Evolutionary conservation across 2,329 filamentous ascomycete genomes (phyloP).

Genomic region (Ascochyta koolunga): DNA sequence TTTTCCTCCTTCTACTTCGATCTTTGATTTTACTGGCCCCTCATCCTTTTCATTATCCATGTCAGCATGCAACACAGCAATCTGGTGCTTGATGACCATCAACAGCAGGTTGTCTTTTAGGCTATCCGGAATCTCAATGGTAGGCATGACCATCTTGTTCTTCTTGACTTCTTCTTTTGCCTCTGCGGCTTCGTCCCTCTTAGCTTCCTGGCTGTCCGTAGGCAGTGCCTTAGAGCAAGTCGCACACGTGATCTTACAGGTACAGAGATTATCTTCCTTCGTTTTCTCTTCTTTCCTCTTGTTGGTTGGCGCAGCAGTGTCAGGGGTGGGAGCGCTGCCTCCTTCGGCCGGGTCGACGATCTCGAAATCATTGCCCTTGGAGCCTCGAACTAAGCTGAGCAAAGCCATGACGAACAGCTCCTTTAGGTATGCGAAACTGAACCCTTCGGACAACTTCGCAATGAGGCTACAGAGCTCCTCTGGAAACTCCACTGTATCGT

Average conservation of each 20-base stretch:
- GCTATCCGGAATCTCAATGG: constrained; percentile 32
- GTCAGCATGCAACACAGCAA: constrained; percentile 45
- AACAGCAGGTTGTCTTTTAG: constrained; percentile 34
- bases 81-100: constrained; percentile 45
- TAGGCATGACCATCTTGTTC: constrained; percentile 28
- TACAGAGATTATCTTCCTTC: constrained; percentile 19
- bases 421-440: constrained; percentile 52
- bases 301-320: neutral
- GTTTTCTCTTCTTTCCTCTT: neutral
- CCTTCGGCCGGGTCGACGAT: constrained; percentile 32
- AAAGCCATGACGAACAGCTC: constrained; percentile 50
- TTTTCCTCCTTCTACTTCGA: neutral
- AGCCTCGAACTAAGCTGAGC: constrained; percentile 41
- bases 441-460: constrained; percentile 47
- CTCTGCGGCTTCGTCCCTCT: constrained; percentile 18
- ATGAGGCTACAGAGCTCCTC: constrained; percentile 42
- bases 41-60: constrained; percentile 35
- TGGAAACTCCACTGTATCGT: constrained; percentile 44
- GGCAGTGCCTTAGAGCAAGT: constrained; percentile 27
- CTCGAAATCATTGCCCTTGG: constrained; percentile 35
- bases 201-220: neutral
- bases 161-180: constrained; percentile 19
- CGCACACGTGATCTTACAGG: constrained; percentile 24
- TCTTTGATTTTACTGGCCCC: neutral
- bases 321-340: constrained; percentile 10